phyloP scores from a whole-genome alignment of 768 basidiomycete species.

The Mycena filopes region DNA sequence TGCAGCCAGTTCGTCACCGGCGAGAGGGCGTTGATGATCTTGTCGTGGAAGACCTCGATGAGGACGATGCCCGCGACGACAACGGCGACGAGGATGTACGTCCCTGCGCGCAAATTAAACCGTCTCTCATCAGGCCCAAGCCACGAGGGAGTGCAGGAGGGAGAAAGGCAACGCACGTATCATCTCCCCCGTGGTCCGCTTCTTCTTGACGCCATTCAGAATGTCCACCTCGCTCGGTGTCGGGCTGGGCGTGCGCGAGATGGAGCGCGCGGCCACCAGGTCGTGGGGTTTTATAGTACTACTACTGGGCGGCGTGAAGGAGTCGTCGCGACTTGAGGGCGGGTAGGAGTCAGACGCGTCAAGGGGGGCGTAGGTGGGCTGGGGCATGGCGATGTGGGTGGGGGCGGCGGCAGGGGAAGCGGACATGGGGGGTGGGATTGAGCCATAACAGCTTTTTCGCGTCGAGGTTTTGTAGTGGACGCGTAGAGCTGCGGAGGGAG shows the following conservation, averaged over 20 bases:
- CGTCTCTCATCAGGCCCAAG: no score
- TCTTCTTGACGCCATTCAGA: slow-evolving; percentile 8
- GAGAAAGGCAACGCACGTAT: slow-evolving; percentile 1
- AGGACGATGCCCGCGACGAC: slow-evolving; percentile 42
- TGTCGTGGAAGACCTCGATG: slow-evolving; percentile 46
- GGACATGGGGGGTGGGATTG: no score
- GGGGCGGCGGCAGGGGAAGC: no score
- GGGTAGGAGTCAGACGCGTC: no score
- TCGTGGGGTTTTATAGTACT: neutral
- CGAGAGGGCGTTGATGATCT: slow-evolving; percentile 52
- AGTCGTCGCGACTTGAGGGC: no score
- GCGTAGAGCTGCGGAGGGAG: no score
- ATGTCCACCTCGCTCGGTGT: slow-evolving; percentile 32
- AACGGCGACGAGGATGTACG: slow-evolving; percentile 31
- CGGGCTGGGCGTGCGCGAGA: slow-evolving; percentile 32
- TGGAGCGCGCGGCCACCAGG: neutral
- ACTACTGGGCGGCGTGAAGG: neutral
- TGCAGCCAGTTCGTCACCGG: slow-evolving; percentile 54
- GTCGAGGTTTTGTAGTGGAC: no score
- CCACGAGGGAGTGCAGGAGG: neutral
- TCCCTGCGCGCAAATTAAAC: neutral
- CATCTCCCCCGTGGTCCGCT: neutral
- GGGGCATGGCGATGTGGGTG: no score
- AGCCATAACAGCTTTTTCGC: no score
- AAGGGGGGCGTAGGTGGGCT: no score